These are phyloP conservation scores for Fagus crenata DNA, from an alignment of 306 rosid species.

Conservation along the genomic window DNA sequence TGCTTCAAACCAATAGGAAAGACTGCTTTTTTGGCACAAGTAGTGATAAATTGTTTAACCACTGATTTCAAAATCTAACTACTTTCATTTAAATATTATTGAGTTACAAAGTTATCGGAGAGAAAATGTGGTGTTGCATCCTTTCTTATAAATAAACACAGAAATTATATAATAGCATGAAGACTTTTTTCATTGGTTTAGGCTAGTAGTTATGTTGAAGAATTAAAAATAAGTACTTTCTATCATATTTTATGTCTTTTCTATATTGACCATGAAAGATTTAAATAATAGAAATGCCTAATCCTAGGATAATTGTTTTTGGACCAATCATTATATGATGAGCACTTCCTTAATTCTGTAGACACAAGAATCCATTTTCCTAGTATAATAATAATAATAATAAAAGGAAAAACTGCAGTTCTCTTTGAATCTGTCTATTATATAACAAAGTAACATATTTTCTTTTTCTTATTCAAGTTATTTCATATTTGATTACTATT, in stretches of 20 bases:
- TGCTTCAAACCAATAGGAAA: conserved; percentile 7
- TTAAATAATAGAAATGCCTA: conserved; percentile 13
- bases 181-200: not conserved
- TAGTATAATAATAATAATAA: conserved; percentile 16
- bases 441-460: conserved; percentile 9
- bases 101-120: not conserved
- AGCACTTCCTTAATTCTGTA: conserved; percentile 19
- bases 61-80: not conserved
- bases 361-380: conserved; percentile 22
- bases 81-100: not conserved
- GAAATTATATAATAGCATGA: not conserved
- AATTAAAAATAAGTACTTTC: conserved; percentile 12
- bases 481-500: not conserved
- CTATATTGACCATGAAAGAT: conserved; percentile 18
- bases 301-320: conserved; percentile 29
- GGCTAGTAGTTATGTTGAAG: not conserved
- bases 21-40: conserved; percentile 1
- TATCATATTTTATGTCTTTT: conserved; percentile 10
- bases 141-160: not conserved
- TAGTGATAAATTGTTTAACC: not conserved
- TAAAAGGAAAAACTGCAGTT: not conserved
- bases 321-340: conserved; percentile 30
- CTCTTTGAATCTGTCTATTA: conserved; percentile 20
- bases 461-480: not conserved
- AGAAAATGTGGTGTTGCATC: not conserved